Percentiles rank a stretch among this genome's conserved stretches.
Evolutionary conservation across 2,329 filamentous ascomycete species (phyloP).

Genomic region (Hypoxylon sp.): DNA sequence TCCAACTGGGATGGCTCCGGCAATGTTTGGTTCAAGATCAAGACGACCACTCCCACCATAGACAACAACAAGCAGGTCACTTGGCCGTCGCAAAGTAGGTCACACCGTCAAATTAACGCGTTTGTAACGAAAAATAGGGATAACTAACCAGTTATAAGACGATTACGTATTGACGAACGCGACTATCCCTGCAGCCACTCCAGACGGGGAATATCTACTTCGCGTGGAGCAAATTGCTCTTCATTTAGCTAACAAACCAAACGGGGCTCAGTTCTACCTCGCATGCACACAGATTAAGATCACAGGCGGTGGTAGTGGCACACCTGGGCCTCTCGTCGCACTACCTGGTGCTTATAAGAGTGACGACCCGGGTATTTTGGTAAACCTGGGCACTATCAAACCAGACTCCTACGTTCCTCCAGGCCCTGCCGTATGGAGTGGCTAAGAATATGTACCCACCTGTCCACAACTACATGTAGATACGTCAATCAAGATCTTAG

Average conservation of each 20-base stretch:
- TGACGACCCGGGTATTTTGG: conserved; percentile 54
- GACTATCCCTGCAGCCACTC: conserved; percentile 55
- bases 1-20: conserved; percentile 57
- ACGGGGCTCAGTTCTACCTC: conserved; percentile 59
- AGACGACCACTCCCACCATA: conserved; percentile 60
- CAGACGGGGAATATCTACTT: conserved; percentile 58
- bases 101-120: background rate
- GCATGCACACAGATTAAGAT: conserved; percentile 58
- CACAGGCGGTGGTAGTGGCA: conserved; percentile 56
- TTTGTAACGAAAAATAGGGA: background rate
- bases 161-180: conserved; percentile 55
- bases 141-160: conserved; percentile 43
- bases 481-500: background rate
- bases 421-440: conserved; percentile 47
- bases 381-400: conserved; percentile 52
- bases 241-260: conserved; percentile 55
- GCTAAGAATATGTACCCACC: conserved; percentile 25
- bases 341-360: conserved; percentile 55
- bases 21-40: conserved; percentile 58
- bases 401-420: conserved; percentile 52
- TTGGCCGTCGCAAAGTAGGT: conserved; percentile 56
- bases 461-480: background rate
- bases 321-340: conserved; percentile 52
- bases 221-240: conserved; percentile 60
- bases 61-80: conserved; percentile 64